A percentile compares a stretch with the other conserved stretches of the same genome.
These are phyloP conservation scores for Dryas drummondii DNA, from an alignment of 306 rosid species.

Conservation along the genomic window DNA sequence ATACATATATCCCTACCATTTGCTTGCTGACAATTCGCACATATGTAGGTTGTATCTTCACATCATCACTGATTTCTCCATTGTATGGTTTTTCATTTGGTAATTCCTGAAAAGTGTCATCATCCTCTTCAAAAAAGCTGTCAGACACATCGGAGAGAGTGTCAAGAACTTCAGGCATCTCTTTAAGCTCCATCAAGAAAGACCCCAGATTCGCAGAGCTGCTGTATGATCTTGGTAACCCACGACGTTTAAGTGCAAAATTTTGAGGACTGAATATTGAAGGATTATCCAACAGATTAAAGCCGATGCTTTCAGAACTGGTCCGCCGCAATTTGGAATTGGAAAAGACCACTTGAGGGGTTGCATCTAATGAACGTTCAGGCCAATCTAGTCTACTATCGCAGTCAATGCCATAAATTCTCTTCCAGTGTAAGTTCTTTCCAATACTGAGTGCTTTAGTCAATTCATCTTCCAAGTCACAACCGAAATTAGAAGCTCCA, in stretches of 20 bases:
- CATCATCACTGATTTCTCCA: conserved; percentile 13
- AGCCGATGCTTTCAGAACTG: conserved; percentile 74
- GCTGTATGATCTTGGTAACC: conserved; percentile 54
- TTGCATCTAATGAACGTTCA: conserved; percentile 76
- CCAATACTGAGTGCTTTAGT: conserved; percentile 43
- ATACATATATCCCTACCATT: conserved; percentile 94
- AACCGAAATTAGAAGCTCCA: conserved; percentile 24
- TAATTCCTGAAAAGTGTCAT: conserved; percentile 48
- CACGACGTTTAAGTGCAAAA: conserved; percentile 25
- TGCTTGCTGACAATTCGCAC: conserved; percentile 94
- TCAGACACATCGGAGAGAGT: conserved; percentile 45
- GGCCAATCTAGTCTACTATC: conserved; percentile 77
- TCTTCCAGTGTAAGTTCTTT: conserved; percentile 48
- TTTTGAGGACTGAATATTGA: conserved; percentile 23
- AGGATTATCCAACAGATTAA: conserved; percentile 46
- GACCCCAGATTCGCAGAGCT: conserved; percentile 63
- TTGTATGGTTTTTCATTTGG: conserved; percentile 29
- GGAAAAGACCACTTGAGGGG: conserved; percentile 59
- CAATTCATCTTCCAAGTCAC: conserved; percentile 41
- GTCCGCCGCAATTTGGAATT: conserved; percentile 76
- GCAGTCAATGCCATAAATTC: conserved; percentile 59
- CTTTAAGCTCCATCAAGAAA: conserved; percentile 44
- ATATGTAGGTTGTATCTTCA: conserved; percentile 46
- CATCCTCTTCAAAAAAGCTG: conserved; percentile 47
- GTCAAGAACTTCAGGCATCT: conserved; percentile 48